Conservation (phyloP, 768 basidiomycete genomes). For the Phylloporus arenicola region DNA sequence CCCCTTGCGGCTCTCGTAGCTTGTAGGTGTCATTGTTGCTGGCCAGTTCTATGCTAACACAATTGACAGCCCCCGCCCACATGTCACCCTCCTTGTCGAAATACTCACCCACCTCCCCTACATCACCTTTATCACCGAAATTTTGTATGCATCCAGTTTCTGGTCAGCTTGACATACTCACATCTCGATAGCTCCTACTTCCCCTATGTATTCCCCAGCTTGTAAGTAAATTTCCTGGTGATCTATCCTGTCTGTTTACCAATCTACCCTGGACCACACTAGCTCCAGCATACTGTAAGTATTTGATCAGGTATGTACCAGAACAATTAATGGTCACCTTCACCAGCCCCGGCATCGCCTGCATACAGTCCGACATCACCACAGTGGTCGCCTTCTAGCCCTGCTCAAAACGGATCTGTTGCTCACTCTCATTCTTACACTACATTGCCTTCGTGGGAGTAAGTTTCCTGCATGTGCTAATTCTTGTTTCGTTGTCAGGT, state of each 20-base stretch:
- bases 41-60: conserved; percentile 1
- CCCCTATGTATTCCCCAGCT: conserved; percentile 69
- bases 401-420: conserved; percentile 49
- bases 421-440: conserved; percentile 40
- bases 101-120: conserved; percentile 91
- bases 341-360: too few species aligned
- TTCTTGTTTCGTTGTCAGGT: too few species aligned
- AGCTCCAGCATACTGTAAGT: conserved; percentile 80
- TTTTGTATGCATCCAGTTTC: conserved; percentile 56
- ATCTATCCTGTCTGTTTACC: conserved; percentile 2
- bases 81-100: conserved; percentile 88
- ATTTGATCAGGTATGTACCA: background rate
- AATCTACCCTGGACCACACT: conserved; percentile 3
- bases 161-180: conserved; percentile 4
- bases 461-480: conserved; percentile 1
- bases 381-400: conserved; percentile 77
- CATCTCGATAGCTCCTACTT: background rate
- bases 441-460: conserved; percentile 52
- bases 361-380: conserved; percentile 62
- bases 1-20: conserved; percentile 40
- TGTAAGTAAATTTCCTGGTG: conserved; percentile 49
- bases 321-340: conserved; percentile 11
- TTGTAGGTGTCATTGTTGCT: conserved; percentile 44
- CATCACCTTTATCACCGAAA: conserved; percentile 88
- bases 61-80: conserved; percentile 59